Base-by-base conservation (phyloP, 2,329 filamentous ascomycete species). In the Paradendryphiella salina region DNA sequence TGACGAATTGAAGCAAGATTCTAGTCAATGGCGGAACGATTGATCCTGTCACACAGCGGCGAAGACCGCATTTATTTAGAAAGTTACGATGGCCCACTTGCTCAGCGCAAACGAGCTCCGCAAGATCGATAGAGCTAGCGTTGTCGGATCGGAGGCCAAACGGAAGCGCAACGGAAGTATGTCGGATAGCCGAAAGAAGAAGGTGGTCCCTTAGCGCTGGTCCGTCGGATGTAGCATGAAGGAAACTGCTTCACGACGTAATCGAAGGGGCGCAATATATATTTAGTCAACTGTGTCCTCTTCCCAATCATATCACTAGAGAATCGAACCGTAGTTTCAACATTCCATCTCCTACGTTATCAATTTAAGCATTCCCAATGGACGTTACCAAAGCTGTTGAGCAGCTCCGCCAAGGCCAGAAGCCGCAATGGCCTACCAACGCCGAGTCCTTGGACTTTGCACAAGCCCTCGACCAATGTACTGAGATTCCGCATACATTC, bases 401-500 rank as follows among this genome's bases (percentile, higher is more conserved):
- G 31, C 57, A 66, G 44, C 60, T 69, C 23, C 64, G 63, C n/a
- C 53, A 63, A 46, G 66, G 66, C 5, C 56, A 67, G 42, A 68
- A 68, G 55, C 65, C 64, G 10, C 50, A 61, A 37, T 69, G 63
- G 60, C 65, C 66, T 23, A 32, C 52, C 1, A 60, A 60, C 39
- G 58, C 64, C 31, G 46, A 60, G 48, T 60, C 63, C 4, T 41
- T 60, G 2, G 57, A 63, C 11, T 70, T 68, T 42, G 65, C 67
- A 31, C 52, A 62, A 20, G 59, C 58, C 9, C 63, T 70, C 11
- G 67, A 70, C 38, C 57, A 54, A 38, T 66, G 54, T 34, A 59
- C 63, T 17, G 68, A 76, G 34, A 67, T 74, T 8, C 63, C 75
- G 21, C 60, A 59, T 21, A 60, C 67, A 3, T 69, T 77, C 50